Evolutionary conservation across 345 rosid species (phyloP), one percentile per base, ranked within the genome.

Genomic region (Populus deltoides): DNA sequence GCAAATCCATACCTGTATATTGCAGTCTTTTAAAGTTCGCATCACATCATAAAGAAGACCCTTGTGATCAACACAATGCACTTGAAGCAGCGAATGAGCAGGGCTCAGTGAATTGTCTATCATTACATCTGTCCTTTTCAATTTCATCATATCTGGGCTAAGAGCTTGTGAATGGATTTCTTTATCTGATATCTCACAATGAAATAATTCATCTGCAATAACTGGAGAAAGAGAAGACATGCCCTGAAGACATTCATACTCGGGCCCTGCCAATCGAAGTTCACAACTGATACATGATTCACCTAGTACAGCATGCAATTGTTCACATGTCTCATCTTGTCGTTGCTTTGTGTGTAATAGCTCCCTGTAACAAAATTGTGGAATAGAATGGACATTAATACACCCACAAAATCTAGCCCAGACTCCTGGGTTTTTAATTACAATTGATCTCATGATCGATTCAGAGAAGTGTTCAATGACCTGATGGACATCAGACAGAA

Each of bases 81-180:
- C 84, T 59, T 90, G 97, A 80, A 94, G 90, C 86, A 94, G 86
- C 0, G 93, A 91, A 71, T 92, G 94, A 78, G 86, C 89, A 38
- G 93, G 97, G 81, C 97, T 92, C 82, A 94, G 78, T 8, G 88
- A 83, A 76, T 94, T 94, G 88, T 94, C 98, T n/a, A 89, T 62
- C 11, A 75, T 82, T 17, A 90, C 84, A 75, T 39, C 72, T 17
- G 90, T 80, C 76, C 79, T 84, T 89, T 89, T 92, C 87, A 91
- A 77, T 77, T 77, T 87, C 20, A 76, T 79, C 86, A 90, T 76
- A 82, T 90, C 93, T 66, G 86, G 83, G 83, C 88, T 90, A 65
- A 92, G 97, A 71, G 85, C 89, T 78, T 83, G 94, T 22, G 83
- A 81, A 41, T 74, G 86, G 68, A 69, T 76, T 72, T 89, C 97